phyloP scores from a whole-genome alignment of 139 green algal species.

The Haematococcus sp. region DNA sequence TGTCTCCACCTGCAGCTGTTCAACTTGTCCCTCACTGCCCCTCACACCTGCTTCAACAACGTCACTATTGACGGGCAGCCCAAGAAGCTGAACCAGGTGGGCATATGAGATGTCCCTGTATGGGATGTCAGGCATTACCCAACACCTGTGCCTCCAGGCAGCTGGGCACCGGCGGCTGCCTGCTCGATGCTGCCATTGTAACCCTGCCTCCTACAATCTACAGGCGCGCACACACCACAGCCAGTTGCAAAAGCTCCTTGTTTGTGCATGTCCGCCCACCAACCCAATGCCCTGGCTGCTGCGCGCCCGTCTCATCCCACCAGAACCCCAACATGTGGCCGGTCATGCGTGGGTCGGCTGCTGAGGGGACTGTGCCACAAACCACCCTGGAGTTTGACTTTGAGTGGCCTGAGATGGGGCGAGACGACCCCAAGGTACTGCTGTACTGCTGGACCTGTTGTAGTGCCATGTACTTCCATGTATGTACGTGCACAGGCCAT shows the following conservation, averaged over 20 bases:
- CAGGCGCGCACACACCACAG: background rate
- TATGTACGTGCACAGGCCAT: too few relatives aligned
- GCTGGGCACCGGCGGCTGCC: background rate
- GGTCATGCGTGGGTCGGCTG: constrained; percentile 43
- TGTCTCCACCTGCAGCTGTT: constrained; percentile 34
- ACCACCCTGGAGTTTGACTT: constrained; percentile 57
- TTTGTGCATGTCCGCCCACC: background rate
- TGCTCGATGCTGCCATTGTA: background rate
- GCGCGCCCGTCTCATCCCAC: background rate
- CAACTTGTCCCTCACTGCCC: constrained; percentile 36
- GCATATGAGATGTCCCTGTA: too few relatives aligned
- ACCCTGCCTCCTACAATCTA: background rate
- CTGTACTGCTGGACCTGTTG: background rate
- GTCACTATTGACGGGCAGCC: constrained; percentile 33
- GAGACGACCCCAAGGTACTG: background rate
- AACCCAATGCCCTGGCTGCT: background rate
- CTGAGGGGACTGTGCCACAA: constrained; percentile 30
- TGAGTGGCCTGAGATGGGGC: constrained; percentile 32
- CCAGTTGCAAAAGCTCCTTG: background rate
- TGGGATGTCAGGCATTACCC: too few relatives aligned
- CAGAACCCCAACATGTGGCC: constrained; percentile 47
- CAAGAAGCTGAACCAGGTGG: constrained; percentile 42
- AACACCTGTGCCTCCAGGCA: background rate
- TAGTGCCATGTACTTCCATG: too few relatives aligned
- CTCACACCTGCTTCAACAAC: constrained; percentile 34